Percentiles rank a stretch among this genome's conserved stretches.
Conservation (phyloP, 306 rosid genomes). For the Prunus kanzakura region DNA sequence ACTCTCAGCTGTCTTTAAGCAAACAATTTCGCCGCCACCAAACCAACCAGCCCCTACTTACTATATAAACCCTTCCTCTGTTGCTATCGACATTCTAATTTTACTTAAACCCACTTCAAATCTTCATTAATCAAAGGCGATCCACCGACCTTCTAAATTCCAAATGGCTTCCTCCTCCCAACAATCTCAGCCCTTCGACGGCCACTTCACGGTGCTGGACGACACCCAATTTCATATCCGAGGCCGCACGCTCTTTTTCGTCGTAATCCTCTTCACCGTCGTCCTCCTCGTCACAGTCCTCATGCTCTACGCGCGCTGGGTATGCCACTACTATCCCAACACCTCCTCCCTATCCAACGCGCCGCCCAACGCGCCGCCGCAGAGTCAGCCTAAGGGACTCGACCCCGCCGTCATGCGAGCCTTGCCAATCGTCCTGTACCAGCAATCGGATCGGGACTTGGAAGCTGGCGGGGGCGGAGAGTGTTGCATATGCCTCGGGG, state of each 20-base stretch:
- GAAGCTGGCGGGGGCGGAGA: slow-evolving; percentile 20
- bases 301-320: slow-evolving; percentile 75
- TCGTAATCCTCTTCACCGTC: slow-evolving; percentile 54
- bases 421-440: slow-evolving; percentile 53
- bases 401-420: slow-evolving; percentile 35
- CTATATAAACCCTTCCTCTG: not conserved
- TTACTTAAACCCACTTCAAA: not conserved
- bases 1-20: not conserved
- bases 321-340: slow-evolving; percentile 47
- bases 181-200: slow-evolving; percentile 13
- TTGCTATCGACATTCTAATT: not conserved
- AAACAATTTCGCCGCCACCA: not conserved
- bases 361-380: not conserved
- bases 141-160: not conserved
- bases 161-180: not conserved
- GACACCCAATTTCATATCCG: slow-evolving; percentile 55
- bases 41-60: not conserved
- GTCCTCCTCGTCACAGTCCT: slow-evolving; percentile 49
- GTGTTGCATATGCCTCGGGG: slow-evolving; percentile 80
- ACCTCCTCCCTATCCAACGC: slow-evolving; percentile 19
- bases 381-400: slow-evolving; percentile 40
- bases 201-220: slow-evolving; percentile 69
- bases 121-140: not conserved
- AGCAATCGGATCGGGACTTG: slow-evolving; percentile 3
- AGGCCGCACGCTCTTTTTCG: slow-evolving; percentile 65